Percentiles rank a stretch among this genome's conserved stretches.
These are phyloP conservation scores for Psilocybe mexicana DNA, from an alignment of 1,284 basidiomycete genomes.

Conservation along the genomic window DNA sequence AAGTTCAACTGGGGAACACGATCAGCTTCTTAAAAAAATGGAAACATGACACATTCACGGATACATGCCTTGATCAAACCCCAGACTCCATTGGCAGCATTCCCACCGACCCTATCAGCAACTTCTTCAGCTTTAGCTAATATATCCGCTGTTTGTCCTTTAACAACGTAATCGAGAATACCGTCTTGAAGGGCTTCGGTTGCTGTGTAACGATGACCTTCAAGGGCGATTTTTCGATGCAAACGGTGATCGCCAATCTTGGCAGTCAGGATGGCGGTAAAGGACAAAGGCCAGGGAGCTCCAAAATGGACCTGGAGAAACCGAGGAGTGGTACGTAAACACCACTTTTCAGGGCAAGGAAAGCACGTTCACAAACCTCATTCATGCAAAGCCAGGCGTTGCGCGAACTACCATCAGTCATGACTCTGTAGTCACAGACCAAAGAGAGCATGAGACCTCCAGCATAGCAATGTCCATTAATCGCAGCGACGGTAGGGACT, in stretches of 20 bases:
- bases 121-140: conserved; percentile 61
- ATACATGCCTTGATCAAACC: conserved; percentile 59
- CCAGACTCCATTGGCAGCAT: conserved; percentile 61
- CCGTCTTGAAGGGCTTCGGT: conserved; percentile 68
- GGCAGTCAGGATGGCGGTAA: conserved; percentile 64
- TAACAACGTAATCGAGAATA: conserved; percentile 73
- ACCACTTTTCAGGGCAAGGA: background rate
- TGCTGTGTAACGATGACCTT: conserved; percentile 83
- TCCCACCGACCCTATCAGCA: conserved; percentile 48
- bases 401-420: conserved; percentile 78
- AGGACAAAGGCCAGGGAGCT: conserved; percentile 74
- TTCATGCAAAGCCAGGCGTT: conserved; percentile 92
- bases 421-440: conserved; percentile 88
- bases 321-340: background rate
- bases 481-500: conserved; percentile 85
- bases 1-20: conserved; percentile 11
- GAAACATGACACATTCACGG: background rate
- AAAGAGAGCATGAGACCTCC: conserved; percentile 82
- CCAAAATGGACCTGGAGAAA: conserved; percentile 74
- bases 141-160: conserved; percentile 57
- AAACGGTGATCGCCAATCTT: conserved; percentile 66
- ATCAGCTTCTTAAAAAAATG: background rate
- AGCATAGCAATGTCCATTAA: conserved; percentile 93
- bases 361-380: conserved; percentile 52
- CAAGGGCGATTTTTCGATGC: conserved; percentile 77